Base-by-base conservation (phyloP, 1,284 basidiomycete species). In the Cutaneotrichosporon cutaneum region DNA sequence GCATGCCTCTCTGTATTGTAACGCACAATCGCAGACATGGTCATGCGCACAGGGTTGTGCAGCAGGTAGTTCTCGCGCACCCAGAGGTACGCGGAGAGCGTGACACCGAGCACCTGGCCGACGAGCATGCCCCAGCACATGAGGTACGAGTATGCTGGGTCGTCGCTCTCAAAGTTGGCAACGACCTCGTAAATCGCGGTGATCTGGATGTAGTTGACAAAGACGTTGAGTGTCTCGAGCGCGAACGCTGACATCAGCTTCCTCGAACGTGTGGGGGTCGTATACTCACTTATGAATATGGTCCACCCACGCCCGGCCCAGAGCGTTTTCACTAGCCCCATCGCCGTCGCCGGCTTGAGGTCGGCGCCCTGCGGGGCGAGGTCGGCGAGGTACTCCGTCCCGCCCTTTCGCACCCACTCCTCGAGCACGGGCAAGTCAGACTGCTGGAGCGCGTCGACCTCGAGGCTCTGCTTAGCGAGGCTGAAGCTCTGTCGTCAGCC, bases 61-160 rank as follows among this genome's bases (percentile, higher is more conserved):
- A 78, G 65, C 10, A 73, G 51, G 55, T 77, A 76, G 56, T 76
- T 74, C 56, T 79, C 78, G 54, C 75, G 71, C 0, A 76, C 73
- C 53, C 74, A 71, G 52, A 61, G 60, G 56, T 70, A 71, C 2
- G 68, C 68, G 1, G 58, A 59, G 10, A 75, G 52, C 35, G 72
- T 55, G n/a, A 68, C 71, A 39, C 73, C 70, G 3, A 69, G 56
- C 1, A 66, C 60, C 47, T 75, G 76, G 0, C 77, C 77, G 21
- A 73, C 53, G 35, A 77, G 70, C 55, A 78, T 60, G n/a, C 67
- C 72, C 68, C 72, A 73, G 61, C 73, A 77, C 74, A 80, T 75
- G 45, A 80, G 68, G 47, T 76, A 72, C 0, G 72, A 69, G 63
- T 80, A 78, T 16, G 68, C 60, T 53, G 70, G 68, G 54, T 77